Conservation (phyloP, 2,329 filamentous ascomycete genomes). For the Diaporthe australafricana region DNA sequence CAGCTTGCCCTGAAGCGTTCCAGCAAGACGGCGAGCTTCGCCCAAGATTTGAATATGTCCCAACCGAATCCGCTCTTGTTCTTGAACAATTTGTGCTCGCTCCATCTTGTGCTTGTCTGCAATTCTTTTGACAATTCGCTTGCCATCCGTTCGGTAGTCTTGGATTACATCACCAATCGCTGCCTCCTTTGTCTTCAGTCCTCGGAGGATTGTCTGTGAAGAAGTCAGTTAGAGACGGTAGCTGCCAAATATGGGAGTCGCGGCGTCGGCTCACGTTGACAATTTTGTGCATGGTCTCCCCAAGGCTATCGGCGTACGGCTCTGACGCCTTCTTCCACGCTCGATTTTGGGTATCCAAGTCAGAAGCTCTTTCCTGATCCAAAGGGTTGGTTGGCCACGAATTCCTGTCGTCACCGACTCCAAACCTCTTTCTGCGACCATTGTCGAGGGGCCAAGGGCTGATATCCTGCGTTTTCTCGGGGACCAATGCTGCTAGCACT, state of each 20-base stretch:
- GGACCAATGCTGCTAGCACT: constrained; percentile 11
- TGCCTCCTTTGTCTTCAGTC: constrained; percentile 28
- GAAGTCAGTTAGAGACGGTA: neutral
- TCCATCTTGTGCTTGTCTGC: constrained; percentile 19
- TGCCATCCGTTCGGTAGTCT: constrained; percentile 22
- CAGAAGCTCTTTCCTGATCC: neutral
- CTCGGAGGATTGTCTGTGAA: constrained; percentile 29
- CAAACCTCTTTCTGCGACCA: neutral
- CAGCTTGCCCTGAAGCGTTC: neutral
- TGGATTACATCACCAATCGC: constrained; percentile 25
- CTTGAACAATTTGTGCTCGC: neutral
- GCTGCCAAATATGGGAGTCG: too few relatives aligned
- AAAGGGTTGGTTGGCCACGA: neutral
- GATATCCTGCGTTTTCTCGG: neutral
- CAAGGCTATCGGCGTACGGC: constrained; percentile 13
- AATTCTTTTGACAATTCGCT: constrained; percentile 17
- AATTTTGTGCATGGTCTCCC: constrained; percentile 33
- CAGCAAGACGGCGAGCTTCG: neutral
- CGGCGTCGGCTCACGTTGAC: constrained; percentile 28
- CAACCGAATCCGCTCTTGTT: constrained; percentile 23
- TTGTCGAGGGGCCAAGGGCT: neutral
- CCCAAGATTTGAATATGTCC: constrained; percentile 1
- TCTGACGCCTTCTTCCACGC: constrained; percentile 2
- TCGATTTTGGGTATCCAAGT: neutral
- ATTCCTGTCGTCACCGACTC: neutral